Conservation (phyloP, 306 rosid species). For the Inga oerstediana region DNA sequence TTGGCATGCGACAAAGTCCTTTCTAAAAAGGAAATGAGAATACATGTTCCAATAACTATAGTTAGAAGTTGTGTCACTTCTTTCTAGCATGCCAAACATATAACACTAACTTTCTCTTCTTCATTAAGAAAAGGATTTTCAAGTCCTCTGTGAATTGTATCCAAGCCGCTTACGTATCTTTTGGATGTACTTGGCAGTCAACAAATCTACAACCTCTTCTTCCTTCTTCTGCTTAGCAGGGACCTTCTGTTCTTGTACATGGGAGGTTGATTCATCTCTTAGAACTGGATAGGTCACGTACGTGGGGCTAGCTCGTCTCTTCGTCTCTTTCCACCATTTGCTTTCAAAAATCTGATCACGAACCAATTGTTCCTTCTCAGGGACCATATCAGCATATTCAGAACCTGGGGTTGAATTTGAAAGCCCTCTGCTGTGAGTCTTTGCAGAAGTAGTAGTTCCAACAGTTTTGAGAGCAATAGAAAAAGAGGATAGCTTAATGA, state of each 20-base stretch:
- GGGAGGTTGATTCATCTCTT: conserved; percentile 31
- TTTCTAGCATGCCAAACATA: no score
- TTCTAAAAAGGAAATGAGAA: no score
- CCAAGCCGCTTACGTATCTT: conserved; percentile 56
- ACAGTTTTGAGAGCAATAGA: conserved; percentile 46
- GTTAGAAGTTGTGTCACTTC: neutral
- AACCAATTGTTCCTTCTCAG: conserved; percentile 27
- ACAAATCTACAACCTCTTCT: conserved; percentile 56
- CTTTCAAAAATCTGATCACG: conserved; percentile 27
- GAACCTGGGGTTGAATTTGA: conserved; percentile 2
- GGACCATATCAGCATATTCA: conserved; percentile 28
- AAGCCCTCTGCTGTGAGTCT: conserved; percentile 2
- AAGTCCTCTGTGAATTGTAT: conserved; percentile 26
- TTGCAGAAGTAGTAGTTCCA: conserved; percentile 28
- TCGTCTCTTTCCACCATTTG: conserved; percentile 50
- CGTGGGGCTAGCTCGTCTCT: conserved; percentile 43
- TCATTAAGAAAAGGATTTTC: no score
- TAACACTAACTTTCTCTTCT: no score
- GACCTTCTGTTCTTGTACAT: conserved; percentile 41
- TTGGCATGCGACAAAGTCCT: no score
- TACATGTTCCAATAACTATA: no score
- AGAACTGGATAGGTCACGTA: conserved; percentile 44
- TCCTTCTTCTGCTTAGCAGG: conserved; percentile 20
- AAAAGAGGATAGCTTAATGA: conserved; percentile 63
- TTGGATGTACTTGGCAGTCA: conserved; percentile 59